These are phyloP conservation scores for Tuber borchii DNA, from an alignment of 495 filamentous ascomycete species.

Conservation along the genomic window DNA sequence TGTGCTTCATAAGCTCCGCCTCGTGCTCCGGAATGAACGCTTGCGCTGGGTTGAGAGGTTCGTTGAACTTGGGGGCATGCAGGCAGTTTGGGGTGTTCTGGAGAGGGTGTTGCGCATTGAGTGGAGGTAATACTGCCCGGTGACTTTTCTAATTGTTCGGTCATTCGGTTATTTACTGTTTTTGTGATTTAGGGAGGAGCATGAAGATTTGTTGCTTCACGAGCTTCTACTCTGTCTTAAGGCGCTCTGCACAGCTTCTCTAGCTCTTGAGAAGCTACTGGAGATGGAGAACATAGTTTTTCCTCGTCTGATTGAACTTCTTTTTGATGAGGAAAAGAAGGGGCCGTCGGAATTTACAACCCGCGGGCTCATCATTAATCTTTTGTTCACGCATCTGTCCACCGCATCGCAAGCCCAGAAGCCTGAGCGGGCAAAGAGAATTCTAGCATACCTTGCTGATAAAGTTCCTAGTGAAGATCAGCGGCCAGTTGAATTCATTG, in stretches of 20 bases:
- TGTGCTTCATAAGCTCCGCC: conserved; percentile 82
- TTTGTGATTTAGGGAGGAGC: conserved; percentile 66
- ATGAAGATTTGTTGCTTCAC: conserved; percentile 87
- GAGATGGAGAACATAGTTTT: conserved; percentile 74
- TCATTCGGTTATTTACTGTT: conserved; percentile 11
- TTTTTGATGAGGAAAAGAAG: conserved; percentile 96
- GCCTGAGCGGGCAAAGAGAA: conserved; percentile 50
- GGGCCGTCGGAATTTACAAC: conserved; percentile 95
- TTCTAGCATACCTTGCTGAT: conserved; percentile 75
- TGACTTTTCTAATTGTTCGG: neutral
- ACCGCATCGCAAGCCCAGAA: conserved; percentile 44
- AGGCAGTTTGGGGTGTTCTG: conserved; percentile 76
- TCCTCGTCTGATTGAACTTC: conserved; percentile 74
- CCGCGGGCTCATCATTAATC: conserved; percentile 72
- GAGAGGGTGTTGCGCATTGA: conserved; percentile 89
- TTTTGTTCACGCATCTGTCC: conserved; percentile 65
- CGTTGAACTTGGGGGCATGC: conserved; percentile 82
- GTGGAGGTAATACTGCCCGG: conserved; percentile 66
- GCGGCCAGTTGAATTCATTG: conserved; percentile 74
- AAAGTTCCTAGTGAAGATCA: conserved; percentile 67
- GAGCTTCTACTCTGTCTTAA: conserved; percentile 91
- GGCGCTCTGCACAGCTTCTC: conserved; percentile 82
- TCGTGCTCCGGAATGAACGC: conserved; percentile 87
- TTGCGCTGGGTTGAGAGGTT: conserved; percentile 91
- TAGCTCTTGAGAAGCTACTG: conserved; percentile 72